Conservation (phyloP, 2,329 filamentous ascomycete species). For the Paecilomyces sp. region DNA sequence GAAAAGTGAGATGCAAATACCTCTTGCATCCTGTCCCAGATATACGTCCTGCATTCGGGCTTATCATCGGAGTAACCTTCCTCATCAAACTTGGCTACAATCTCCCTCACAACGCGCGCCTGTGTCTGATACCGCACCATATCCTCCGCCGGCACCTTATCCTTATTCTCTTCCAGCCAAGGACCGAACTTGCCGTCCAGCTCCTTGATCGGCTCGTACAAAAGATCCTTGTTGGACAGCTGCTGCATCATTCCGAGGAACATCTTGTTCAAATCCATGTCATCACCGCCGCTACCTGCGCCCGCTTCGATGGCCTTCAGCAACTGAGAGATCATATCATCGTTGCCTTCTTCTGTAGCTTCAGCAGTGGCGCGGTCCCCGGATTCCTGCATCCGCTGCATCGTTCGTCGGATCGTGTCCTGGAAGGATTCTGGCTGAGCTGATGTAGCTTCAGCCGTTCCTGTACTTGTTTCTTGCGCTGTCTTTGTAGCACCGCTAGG, state of each 20-base stretch:
- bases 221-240: slow-evolving; percentile 93
- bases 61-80: slow-evolving; percentile 75
- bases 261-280: slow-evolving; percentile 91
- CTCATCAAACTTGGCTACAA: slow-evolving; percentile 82
- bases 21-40: slow-evolving; percentile 97
- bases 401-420: slow-evolving; percentile 85
- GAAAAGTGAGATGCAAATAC: slow-evolving; percentile 43
- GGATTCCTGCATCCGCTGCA: slow-evolving; percentile 91
- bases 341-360: slow-evolving; percentile 57
- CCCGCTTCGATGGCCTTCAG: slow-evolving; percentile 76
- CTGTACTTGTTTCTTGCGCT: slow-evolving; percentile 13
- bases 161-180: slow-evolving; percentile 76
- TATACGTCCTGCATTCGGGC: slow-evolving; percentile 74
- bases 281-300: slow-evolving; percentile 49
- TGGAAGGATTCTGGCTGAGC: slow-evolving; percentile 66
- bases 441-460: slow-evolving; percentile 8
- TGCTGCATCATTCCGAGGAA: slow-evolving; percentile 98
- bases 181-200: slow-evolving; percentile 83
- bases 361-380: slow-evolving; percentile 75
- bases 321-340: slow-evolving; percentile 87
- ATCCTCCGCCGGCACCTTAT: slow-evolving; percentile 59
- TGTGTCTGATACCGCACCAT: slow-evolving; percentile 75
- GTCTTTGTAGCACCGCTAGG: slow-evolving; percentile 11
- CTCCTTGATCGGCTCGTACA: slow-evolving; percentile 99
- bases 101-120: slow-evolving; percentile 70